These are phyloP conservation scores for Fusarium sp. DNA, from an alignment of 2,329 filamentous ascomycete species.

Conservation along the genomic window DNA sequence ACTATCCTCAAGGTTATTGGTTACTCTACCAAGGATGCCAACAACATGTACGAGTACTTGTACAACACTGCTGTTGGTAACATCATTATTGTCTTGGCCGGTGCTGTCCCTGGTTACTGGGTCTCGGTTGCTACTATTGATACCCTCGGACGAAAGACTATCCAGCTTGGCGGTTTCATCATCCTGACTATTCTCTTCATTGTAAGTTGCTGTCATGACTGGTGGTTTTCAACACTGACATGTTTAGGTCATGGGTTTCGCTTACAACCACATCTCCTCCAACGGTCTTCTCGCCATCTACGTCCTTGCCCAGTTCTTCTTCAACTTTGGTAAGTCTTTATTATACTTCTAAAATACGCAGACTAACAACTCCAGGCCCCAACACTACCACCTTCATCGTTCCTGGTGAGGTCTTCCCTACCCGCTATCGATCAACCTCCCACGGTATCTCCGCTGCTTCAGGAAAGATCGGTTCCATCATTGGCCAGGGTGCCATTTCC, in stretches of 20 bases:
- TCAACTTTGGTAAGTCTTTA: constrained; percentile 57
- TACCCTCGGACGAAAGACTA: constrained; percentile 78
- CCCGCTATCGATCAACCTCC: constrained; percentile 64
- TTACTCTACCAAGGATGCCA: constrained; percentile 60
- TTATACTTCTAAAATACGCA: too few species aligned
- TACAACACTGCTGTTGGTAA: constrained; percentile 81
- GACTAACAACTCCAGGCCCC: constrained; percentile 47
- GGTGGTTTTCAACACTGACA: background rate
- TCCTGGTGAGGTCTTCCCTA: constrained; percentile 65
- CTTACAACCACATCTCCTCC: constrained; percentile 60
- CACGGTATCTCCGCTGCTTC: constrained; percentile 65
- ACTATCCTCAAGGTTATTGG: constrained; percentile 76
- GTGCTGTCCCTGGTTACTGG: constrained; percentile 85
- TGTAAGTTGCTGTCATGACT: constrained; percentile 3
- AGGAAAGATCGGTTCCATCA: constrained; percentile 65
- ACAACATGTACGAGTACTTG: constrained; percentile 72
- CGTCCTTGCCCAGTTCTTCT: constrained; percentile 66
- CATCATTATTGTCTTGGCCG: constrained; percentile 79
- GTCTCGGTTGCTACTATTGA: constrained; percentile 78
- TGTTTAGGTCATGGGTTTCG: constrained; percentile 64
- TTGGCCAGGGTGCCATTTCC: constrained; percentile 65
- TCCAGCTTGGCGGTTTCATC: constrained; percentile 71
- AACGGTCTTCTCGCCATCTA: constrained; percentile 64
- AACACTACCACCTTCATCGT: constrained; percentile 67
- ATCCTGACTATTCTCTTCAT: constrained; percentile 69